phyloP scores from a whole-genome alignment of 2,329 filamentous ascomycete genomes.

The Parascedosporium putredinis region DNA sequence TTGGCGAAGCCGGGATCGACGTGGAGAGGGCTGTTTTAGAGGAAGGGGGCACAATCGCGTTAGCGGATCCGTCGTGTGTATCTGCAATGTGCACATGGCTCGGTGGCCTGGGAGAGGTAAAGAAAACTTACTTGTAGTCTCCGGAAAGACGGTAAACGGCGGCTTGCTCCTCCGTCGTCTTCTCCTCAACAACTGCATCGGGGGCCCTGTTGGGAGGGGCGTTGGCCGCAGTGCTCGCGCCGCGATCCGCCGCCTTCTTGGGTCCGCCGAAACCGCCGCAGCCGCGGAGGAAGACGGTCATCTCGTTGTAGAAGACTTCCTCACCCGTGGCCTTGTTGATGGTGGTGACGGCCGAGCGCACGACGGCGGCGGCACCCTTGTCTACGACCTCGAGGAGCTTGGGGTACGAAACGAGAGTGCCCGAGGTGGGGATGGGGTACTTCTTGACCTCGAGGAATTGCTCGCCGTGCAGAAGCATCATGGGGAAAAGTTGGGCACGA shows the following conservation, averaged over 20 bases:
- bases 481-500: conserved; percentile 96
- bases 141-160: conserved; percentile 87
- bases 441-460: conserved; percentile 93
- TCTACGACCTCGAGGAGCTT: conserved; percentile 90
- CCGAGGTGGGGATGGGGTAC: conserved; percentile 81
- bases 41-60: too few relatives aligned
- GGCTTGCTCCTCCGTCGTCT: conserved; percentile 83
- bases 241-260: conserved; percentile 66
- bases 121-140: conserved; percentile 61
- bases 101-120: too few relatives aligned
- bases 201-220: conserved; percentile 65
- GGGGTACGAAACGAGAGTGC: conserved; percentile 62
- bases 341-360: conserved; percentile 71
- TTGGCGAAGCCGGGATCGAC: conserved; percentile 91
- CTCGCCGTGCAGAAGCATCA: conserved; percentile 98
- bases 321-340: conserved; percentile 77
- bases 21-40: conserved; percentile 64
- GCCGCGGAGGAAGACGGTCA: conserved; percentile 83
- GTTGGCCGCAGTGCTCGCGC: conserved; percentile 70
- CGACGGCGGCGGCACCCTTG: conserved; percentile 82
- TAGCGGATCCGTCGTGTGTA: too few relatives aligned
- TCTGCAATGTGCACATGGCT: too few relatives aligned
- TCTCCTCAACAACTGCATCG: conserved; percentile 74
- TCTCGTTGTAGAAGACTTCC: conserved; percentile 94
- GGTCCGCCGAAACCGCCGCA: conserved; percentile 83